Base-by-base conservation (phyloP, 306 rosid genomes). In the Trifolium fragiferum region DNA sequence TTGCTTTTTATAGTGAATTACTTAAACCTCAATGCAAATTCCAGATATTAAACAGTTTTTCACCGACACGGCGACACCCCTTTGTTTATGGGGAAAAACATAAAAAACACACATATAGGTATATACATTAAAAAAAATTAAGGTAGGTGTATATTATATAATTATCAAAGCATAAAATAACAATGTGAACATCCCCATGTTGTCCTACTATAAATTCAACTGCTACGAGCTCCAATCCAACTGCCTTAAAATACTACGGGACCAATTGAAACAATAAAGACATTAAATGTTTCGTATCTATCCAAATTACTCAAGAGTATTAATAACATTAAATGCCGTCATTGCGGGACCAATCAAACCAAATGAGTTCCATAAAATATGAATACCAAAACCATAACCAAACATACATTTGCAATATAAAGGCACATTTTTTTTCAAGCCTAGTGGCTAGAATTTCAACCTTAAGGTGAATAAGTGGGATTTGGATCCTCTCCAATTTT, bases 261-360 rank as follows among this genome's bases (percentile, higher is more conserved):
- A 53, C 59, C 59, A 3, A 27, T 60, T 7, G 30, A 60, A 60
- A 60, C 65, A 59, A 27, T 15, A 50, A 2, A 3, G 37, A 3
- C 21, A 64, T 49, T 40, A 40, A 60, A 62, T 68, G 70, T 58
- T 78, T 35, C 20, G 12, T 43, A 68, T 74, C 18, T 64, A 47
- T 65, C 61, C 47, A 64, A 54, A 46, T 35, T 50, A 50, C 15
- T n/a, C 46, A 74, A 6, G 10, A 65, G 55, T 27, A 60, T 10
- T 54, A 76, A 53, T 54, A 71, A 40, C 73, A 72, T 78, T 44
- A 71, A 72, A 65, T 55, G 54, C 13, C 18, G 41, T 40, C 82
- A 54, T 6, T 68, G 51, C n/a, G 14, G 51, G 43, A 72, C 50
- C 78, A 71, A 72, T 62, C 40, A 74, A 15, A 49, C 51, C 51